Evolutionary conservation across 306 rosid genomes (phyloP).

Genomic region (Castanea crenata): DNA sequence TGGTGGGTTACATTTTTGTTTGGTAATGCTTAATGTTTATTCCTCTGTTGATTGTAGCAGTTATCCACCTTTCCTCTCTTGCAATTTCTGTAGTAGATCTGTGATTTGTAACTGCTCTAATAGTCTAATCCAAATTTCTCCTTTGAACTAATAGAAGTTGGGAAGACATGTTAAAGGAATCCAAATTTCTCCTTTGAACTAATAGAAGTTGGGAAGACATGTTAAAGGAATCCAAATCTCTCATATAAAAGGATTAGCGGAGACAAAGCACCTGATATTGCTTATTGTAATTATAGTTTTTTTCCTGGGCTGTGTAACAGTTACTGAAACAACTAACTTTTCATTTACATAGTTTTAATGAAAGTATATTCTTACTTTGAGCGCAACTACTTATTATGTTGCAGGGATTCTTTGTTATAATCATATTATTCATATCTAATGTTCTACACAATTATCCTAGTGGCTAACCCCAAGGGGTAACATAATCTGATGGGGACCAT

Average conservation of each 20-base stretch:
- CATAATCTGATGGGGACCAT: no score
- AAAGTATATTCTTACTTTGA: neutral
- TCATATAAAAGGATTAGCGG: no score
- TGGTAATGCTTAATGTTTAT: neutral
- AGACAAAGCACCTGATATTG: neutral
- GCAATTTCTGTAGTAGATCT: neutral
- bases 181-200: no score
- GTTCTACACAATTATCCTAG: neutral
- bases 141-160: no score
- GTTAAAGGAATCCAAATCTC: no score
- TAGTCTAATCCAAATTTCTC: neutral
- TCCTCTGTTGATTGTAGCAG: neutral
- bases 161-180: no score
- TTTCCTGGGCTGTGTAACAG: no score
- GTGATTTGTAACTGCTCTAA: neutral
- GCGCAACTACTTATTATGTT: neutral
- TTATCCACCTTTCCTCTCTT: neutral
- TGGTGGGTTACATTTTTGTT: neutral
- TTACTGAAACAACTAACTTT: neutral
- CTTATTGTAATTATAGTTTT: neutral
- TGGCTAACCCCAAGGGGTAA: neutral
- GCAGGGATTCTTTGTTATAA: neutral
- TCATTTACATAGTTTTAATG: neutral
- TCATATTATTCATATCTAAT: neutral
- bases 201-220: no score